phyloP scores from a whole-genome alignment of 768 basidiomycete species.

The Daedaleopsis nitida region DNA sequence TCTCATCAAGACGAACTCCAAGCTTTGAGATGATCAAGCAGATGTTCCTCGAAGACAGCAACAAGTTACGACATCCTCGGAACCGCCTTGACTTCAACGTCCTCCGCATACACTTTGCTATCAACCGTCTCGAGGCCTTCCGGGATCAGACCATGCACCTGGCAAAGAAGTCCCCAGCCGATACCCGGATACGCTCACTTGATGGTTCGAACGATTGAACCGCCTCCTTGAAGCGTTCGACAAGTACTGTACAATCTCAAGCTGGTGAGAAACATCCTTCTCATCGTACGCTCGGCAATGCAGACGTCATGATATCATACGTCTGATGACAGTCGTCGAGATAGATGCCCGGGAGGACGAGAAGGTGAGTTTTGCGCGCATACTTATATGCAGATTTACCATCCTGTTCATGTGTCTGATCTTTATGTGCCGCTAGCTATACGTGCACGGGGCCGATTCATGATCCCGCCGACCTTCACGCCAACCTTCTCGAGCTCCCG shows the following conservation, averaged over 20 bases:
- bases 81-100: slow-evolving; percentile 86
- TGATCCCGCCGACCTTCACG: no score
- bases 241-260: slow-evolving; percentile 76
- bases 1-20: slow-evolving; percentile 85
- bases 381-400: not conserved
- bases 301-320: slow-evolving; percentile 90
- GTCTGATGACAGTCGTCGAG: slow-evolving; percentile 91
- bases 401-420: no score
- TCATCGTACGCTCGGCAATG: slow-evolving; percentile 79
- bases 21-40: slow-evolving; percentile 77
- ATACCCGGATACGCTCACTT: slow-evolving; percentile 66
- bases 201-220: slow-evolving; percentile 86
- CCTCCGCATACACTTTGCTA: slow-evolving; percentile 86
- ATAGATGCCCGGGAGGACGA: slow-evolving; percentile 92
- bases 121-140: slow-evolving; percentile 91
- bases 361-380: slow-evolving; percentile 55
- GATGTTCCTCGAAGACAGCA: slow-evolving; percentile 73
- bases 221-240: slow-evolving; percentile 83
- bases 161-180: slow-evolving; percentile 78
- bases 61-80: slow-evolving; percentile 84
- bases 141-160: slow-evolving; percentile 94
- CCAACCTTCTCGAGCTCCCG: no score
- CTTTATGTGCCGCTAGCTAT: no score
- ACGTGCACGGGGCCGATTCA: no score
- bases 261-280: slow-evolving; percentile 74